Base-by-base conservation (phyloP, 768 basidiomycete genomes). In the Phylloporus sp. region DNA sequence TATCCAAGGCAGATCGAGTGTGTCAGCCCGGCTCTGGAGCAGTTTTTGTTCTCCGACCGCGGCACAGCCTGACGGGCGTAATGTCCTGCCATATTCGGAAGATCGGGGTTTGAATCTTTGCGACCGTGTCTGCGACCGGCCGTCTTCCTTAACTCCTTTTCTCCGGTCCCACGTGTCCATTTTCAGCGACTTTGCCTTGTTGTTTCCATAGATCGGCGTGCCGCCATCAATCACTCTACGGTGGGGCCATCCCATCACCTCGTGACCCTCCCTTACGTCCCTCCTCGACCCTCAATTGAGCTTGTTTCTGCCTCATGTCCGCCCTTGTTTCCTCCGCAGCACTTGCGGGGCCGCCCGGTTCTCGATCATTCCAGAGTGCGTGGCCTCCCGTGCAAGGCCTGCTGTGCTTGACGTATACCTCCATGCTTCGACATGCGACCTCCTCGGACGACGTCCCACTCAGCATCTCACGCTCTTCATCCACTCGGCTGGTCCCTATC, bases 31-130 rank as follows among this genome's bases (percentile, higher is more conserved):
- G 55, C 39, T 15, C 54, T 67, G 63, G 64, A 58, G 55, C 53
- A 28, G 46, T 58, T 65, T 65, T 66, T 46, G 54, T 67, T 56
- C 62, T 66, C 64, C 66, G 64, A 62, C 62, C 1, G 27, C 48
- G 64, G 57, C 61, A 65, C 52, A 60, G 63, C 53, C 55, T 46
- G 56, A n/a, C 10, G 43, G 66, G 52, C 60, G 64, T 29, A 68
- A 66, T 41, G 42, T 21, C 1, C 13, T 60, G 1, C 65, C 49
- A 38, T 44, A 55, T 51, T 36, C 52, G 62, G 51, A 36, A 22
- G n/a, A 22, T 45, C 60, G 52, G 66, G 45, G 52, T 54, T 34
- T 64, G 31, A 63, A 68, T 58, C 61, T 52, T n/a, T n/a, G n/a
- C n/a, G n/a, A n/a, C n/a, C n/a, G n/a, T n/a, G n/a, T n/a, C n/a